Conservation (phyloP, 495 filamentous ascomycete species). For the Jackrogersella multiformis region DNA sequence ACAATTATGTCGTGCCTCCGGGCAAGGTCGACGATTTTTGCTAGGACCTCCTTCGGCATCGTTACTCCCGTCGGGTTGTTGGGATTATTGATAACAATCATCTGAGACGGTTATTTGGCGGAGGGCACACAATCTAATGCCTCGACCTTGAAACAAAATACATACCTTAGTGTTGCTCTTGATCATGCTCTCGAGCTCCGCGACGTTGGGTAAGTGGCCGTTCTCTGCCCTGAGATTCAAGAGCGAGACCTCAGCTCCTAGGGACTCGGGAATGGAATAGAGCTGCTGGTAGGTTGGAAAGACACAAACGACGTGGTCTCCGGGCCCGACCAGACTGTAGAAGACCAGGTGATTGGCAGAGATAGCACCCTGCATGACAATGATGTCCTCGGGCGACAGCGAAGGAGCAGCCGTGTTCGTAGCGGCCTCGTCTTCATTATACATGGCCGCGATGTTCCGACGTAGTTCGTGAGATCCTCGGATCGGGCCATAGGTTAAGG, state of each 20-base stretch:
- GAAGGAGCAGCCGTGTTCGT: conserved; percentile 38
- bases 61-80: conserved; percentile 88
- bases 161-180: conserved; percentile 75
- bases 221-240: conserved; percentile 77
- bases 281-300: conserved; percentile 92
- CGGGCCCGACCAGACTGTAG: conserved; percentile 78
- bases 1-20: conserved; percentile 69
- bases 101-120: conserved; percentile 30
- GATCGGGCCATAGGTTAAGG: conserved; percentile 76
- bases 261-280: conserved; percentile 75
- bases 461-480: conserved; percentile 72
- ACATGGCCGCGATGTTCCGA: conserved; percentile 70
- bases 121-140: neutral
- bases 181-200: conserved; percentile 73
- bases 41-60: conserved; percentile 67
- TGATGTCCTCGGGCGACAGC: conserved; percentile 67
- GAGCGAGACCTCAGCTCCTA: conserved; percentile 82
- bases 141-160: too few species aligned
- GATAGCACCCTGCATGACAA: conserved; percentile 85
- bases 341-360: conserved; percentile 82
- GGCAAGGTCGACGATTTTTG: conserved; percentile 72
- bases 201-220: conserved; percentile 72
- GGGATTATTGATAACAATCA: conserved; percentile 75
- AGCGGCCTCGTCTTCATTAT: conserved; percentile 60
- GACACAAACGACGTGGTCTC: conserved; percentile 90